These are phyloP conservation scores for Neurospora sp. DNA, from an alignment of 495 filamentous ascomycete genomes.

Conservation along the genomic window DNA sequence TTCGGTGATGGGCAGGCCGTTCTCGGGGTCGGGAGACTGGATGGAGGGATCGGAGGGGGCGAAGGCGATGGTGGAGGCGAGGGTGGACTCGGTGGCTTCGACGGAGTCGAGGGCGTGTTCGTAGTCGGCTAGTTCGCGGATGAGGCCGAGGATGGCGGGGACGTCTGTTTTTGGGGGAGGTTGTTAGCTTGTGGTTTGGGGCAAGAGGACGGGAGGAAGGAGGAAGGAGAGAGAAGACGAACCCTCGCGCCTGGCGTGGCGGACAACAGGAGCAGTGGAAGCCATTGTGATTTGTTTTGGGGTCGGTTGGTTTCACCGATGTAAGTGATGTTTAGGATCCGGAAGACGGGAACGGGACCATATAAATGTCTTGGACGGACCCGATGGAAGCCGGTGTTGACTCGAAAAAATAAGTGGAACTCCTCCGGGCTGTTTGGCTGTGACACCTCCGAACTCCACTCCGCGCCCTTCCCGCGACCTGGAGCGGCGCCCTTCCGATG, in stretches of 20 bases:
- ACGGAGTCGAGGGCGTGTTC: slow-evolving; percentile 67
- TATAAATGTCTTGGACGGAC: neutral
- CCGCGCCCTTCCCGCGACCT: neutral
- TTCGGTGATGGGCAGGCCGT: slow-evolving; percentile 30
- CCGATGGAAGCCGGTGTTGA: neutral
- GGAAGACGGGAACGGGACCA: neutral
- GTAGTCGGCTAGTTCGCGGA: slow-evolving; percentile 82
- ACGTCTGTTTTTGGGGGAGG: slow-evolving; percentile 48
- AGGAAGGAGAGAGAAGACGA: too few species aligned
- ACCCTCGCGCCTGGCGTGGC: slow-evolving; percentile 28
- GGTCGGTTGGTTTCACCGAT: neutral
- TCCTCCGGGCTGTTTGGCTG: neutral
- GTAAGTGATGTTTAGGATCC: neutral
- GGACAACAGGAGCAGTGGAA: slow-evolving; percentile 9
- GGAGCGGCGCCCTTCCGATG: too few species aligned
- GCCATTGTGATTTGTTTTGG: slow-evolving; percentile 8
- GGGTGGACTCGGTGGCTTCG: slow-evolving; percentile 64
- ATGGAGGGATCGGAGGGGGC: slow-evolving; percentile 36
- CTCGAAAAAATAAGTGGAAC: neutral
- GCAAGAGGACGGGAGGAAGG: neutral
- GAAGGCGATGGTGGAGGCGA: slow-evolving; percentile 72
- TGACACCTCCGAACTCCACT: neutral
- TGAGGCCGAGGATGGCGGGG: slow-evolving; percentile 67
- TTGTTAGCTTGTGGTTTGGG: neutral
- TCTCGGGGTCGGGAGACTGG: slow-evolving; percentile 13